These are phyloP conservation scores for Tuber indicum DNA, from an alignment of 495 filamentous ascomycete genomes.

Conservation along the genomic window DNA sequence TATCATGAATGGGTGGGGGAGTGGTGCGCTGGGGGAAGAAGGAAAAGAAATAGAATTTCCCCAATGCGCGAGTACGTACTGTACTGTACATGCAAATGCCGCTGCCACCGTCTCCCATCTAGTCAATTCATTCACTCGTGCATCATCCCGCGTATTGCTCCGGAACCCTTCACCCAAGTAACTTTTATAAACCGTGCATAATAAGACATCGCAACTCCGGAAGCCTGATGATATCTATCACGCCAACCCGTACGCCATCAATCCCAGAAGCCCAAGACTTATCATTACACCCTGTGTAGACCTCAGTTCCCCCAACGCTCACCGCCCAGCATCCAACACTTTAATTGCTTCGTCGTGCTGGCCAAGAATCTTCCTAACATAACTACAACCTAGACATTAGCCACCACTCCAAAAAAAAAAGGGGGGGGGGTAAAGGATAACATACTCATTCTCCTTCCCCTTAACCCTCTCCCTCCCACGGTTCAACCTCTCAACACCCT, in stretches of 20 bases:
- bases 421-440: neutral
- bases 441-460: conserved; percentile 52
- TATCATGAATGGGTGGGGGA: neutral
- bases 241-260: neutral
- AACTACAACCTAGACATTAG: conserved; percentile 5
- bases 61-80: neutral
- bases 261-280: neutral
- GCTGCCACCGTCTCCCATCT: neutral
- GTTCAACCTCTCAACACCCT: conserved; percentile 61
- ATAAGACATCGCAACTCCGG: neutral
- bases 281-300: neutral
- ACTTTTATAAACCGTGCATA: neutral
- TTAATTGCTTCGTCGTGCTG: conserved; percentile 27
- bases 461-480: conserved; percentile 51
- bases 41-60: neutral
- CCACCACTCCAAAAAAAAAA: neutral
- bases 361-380: conserved; percentile 19
- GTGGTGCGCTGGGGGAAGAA: neutral
- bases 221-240: neutral
- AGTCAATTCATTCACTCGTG: neutral
- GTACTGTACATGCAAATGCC: neutral
- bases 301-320: neutral
- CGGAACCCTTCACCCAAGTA: neutral
- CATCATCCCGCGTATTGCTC: neutral
- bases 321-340: conserved; percentile 2